phyloP scores from a whole-genome alignment of 305 asterid genomes.

The Fraxinus platypoda region DNA sequence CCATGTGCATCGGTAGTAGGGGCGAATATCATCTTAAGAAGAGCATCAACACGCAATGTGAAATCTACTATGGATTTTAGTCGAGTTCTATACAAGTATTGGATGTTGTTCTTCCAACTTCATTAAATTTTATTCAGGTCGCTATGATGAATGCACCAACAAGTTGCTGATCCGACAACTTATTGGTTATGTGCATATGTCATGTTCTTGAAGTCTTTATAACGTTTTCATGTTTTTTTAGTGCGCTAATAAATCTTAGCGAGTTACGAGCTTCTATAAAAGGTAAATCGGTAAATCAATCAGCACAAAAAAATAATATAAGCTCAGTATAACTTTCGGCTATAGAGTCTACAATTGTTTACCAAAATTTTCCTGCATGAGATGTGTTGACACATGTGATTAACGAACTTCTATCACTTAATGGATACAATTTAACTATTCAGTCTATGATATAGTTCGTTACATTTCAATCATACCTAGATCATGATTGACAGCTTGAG shows the following conservation, averaged over 20 bases:
- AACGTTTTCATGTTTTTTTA: neutral
- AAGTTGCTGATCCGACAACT: neutral
- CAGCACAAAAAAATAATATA: no score
- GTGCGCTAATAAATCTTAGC: neutral
- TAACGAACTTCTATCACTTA: no score
- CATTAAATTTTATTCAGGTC: neutral
- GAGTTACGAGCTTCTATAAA: no score
- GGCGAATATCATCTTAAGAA: no score
- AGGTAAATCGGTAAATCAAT: no score
- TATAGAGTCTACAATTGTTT: neutral
- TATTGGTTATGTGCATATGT: neutral
- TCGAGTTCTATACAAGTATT: neutral
- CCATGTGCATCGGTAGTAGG: neutral
- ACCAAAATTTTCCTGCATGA: neutral
- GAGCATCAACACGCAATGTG: no score
- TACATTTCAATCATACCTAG: neutral
- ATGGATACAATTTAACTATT: constrained; percentile 26
- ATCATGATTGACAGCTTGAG: neutral
- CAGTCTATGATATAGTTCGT: neutral
- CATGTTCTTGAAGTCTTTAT: neutral
- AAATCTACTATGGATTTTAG: neutral
- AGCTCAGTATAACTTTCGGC: neutral
- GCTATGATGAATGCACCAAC: neutral
- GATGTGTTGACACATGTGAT: neutral
- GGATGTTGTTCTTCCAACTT: neutral